Conservation (phyloP, 202 grass and related monocot species). For the Zoysia matrella region DNA sequence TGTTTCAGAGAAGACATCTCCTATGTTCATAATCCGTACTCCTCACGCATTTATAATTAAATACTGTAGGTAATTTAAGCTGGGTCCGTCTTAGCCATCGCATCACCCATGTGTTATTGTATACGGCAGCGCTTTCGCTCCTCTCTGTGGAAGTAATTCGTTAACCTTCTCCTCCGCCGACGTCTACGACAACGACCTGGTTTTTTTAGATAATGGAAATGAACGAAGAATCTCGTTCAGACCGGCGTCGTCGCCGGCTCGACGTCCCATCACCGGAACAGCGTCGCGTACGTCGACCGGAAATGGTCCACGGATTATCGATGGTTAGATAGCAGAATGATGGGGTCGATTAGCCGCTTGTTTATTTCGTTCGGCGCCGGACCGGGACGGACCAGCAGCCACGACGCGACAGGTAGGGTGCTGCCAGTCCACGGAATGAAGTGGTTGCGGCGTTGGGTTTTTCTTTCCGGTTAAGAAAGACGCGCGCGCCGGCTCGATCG, state of each 20-base stretch:
- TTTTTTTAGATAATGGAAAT: no score
- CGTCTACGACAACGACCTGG: conserved; percentile 19
- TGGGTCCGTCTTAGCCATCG: background rate
- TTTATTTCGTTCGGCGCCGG: background rate
- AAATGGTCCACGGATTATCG: conserved; percentile 32
- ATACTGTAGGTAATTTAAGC: background rate
- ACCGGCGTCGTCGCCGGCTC: conserved; percentile 13
- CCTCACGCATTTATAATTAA: background rate
- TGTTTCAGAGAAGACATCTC: background rate
- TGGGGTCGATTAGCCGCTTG: conserved; percentile 21
- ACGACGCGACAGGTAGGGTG: background rate
- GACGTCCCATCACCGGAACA: conserved; percentile 35
- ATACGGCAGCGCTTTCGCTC: background rate
- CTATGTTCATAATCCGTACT: background rate
- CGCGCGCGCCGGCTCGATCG: background rate
- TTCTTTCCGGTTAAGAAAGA: conserved; percentile 42
- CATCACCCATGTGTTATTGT: background rate
- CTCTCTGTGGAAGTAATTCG: background rate
- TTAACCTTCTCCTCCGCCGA: background rate
- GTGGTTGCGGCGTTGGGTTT: conserved; percentile 11
- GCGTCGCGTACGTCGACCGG: no score
- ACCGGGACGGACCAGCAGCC: no score
- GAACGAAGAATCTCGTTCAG: background rate
- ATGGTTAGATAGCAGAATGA: background rate
- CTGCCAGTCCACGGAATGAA: conserved; percentile 54